Conservation (phyloP, 495 filamentous ascomycete species). For the Echria macrotheca region DNA sequence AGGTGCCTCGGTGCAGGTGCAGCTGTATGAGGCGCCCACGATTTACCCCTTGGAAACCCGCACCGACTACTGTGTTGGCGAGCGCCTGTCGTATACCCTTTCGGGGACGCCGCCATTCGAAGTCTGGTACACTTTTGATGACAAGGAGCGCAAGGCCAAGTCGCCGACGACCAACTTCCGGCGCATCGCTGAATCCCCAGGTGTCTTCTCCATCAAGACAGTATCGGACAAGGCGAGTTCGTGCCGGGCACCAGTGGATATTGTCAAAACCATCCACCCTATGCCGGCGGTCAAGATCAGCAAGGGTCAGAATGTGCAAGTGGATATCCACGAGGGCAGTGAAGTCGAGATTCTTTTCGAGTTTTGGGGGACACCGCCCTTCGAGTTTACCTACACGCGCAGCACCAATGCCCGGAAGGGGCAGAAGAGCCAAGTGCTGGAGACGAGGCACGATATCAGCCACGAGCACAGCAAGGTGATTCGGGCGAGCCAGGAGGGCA, state of each 20-base stretch:
- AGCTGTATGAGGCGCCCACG: conserved; percentile 85
- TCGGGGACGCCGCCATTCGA: conserved; percentile 86
- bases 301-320: conserved; percentile 66
- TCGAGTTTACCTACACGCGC: conserved; percentile 94
- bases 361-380: conserved; percentile 91
- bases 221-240: conserved; percentile 75
- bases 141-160: conserved; percentile 67
- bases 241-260: conserved; percentile 71
- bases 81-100: conserved; percentile 83
- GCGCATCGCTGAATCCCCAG: conserved; percentile 84
- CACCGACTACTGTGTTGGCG: conserved; percentile 89
- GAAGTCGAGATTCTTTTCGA: conserved; percentile 88
- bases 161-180: conserved; percentile 74
- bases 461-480: conserved; percentile 75
- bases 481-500: conserved; percentile 83
- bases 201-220: conserved; percentile 79
- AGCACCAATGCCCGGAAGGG: conserved; percentile 77
- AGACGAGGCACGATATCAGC: conserved; percentile 81
- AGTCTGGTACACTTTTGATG: conserved; percentile 85
- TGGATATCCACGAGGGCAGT: conserved; percentile 94
- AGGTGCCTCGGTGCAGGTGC: conserved; percentile 70
- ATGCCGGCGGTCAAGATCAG: conserved; percentile 87
- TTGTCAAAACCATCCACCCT: conserved; percentile 78
- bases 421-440: conserved; percentile 69
- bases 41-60: conserved; percentile 82